Evolutionary conservation across 1,284 basidiomycete genomes (phyloP).

Genomic region (Earliella scabrosa): DNA sequence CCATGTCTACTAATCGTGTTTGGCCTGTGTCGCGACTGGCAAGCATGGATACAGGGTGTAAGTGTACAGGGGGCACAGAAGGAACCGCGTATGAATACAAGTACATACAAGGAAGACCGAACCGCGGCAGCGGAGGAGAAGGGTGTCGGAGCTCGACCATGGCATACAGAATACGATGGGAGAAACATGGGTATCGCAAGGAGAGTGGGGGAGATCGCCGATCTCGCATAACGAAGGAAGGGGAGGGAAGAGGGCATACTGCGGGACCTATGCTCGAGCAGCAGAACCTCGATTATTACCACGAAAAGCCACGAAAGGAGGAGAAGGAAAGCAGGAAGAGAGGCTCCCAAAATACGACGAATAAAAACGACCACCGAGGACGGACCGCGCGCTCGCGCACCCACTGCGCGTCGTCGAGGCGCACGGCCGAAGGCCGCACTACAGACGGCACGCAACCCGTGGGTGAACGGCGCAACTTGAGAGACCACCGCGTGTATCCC

Average conservation of each 20-base stretch:
- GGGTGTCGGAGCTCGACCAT: constrained; percentile 1
- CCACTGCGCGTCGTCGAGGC: neutral
- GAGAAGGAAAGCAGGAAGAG: neutral
- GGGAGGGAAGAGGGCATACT: neutral
- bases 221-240: constrained; percentile 3
- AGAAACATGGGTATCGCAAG: constrained; percentile 9
- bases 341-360: constrained; percentile 1
- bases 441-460: neutral
- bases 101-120: constrained; percentile 1
- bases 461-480: neutral
- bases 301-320: neutral
- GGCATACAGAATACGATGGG: neutral
- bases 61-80: too few species aligned
- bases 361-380: neutral
- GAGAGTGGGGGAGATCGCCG: constrained; percentile 24
- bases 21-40: too few species aligned
- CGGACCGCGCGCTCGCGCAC: neutral
- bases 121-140: constrained; percentile 1
- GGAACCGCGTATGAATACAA: constrained; percentile 2
- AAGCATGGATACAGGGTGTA: too few species aligned
- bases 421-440: neutral
- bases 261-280: neutral
- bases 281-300: neutral
- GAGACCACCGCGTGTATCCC: constrained; percentile 5
- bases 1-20: too few species aligned